phyloP scores from a whole-genome alignment of 129 eudicot genomes.

The Lactuca saligna region DNA sequence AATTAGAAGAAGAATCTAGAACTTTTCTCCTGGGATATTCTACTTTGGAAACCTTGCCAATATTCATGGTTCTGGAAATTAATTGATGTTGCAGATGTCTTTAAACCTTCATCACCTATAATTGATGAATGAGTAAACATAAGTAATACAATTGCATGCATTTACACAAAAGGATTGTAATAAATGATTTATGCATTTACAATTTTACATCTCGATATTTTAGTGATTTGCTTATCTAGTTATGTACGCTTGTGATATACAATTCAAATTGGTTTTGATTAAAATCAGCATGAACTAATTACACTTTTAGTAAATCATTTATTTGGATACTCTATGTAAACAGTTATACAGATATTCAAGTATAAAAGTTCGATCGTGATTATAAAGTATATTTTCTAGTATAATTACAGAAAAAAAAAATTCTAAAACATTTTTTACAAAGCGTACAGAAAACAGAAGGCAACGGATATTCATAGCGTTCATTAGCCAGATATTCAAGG shows the following conservation, averaged over 20 bases:
- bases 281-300: neutral
- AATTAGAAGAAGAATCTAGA: constrained; percentile 1
- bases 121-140: neutral
- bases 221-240: no score
- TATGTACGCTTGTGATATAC: neutral
- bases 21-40: neutral
- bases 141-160: neutral
- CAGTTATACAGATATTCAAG: neutral
- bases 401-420: neutral
- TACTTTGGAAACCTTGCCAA: constrained; percentile 1
- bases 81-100: constrained; percentile 3
- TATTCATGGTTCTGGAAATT: neutral
- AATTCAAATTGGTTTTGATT: neutral
- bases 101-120: neutral
- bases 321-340: neutral
- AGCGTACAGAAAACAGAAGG: neutral
- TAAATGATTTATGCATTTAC: neutral
- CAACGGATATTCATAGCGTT: neutral
- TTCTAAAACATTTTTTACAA: neutral
- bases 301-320: neutral
- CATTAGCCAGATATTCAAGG: neutral
- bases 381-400: neutral
- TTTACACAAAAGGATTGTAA: neutral
- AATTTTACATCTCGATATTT: no score
- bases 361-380: neutral